Evolutionary conservation across 176 grass and related monocot genomes (phyloP).

Genomic region (Puya raimondii): DNA sequence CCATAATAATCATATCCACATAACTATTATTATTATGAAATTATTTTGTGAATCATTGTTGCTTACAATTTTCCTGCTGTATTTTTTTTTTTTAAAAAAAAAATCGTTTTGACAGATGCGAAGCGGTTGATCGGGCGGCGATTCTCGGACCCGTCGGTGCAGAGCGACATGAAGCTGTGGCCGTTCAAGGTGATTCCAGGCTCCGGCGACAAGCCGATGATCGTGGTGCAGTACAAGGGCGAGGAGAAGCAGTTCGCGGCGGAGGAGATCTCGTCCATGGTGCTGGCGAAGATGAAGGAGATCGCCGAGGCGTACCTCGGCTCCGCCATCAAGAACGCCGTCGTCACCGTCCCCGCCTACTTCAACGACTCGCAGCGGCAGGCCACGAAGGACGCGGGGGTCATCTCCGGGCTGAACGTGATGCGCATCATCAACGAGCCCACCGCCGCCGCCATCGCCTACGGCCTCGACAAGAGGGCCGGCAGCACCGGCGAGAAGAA

Average conservation of each 20-base stretch:
- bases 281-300: slow-evolving; percentile 84
- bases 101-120: slow-evolving; percentile 36
- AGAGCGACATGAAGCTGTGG: slow-evolving; percentile 86
- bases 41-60: not conserved
- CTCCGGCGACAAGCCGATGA: slow-evolving; percentile 79
- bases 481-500: slow-evolving; percentile 62
- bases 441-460: slow-evolving; percentile 70
- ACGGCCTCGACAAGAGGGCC: slow-evolving; percentile 84
- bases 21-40: no score
- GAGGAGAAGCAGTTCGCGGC: slow-evolving; percentile 81
- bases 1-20: no score
- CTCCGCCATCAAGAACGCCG: slow-evolving; percentile 72
- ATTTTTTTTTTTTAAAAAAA: no score
- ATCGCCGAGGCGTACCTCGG: slow-evolving; percentile 82
- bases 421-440: slow-evolving; percentile 90
- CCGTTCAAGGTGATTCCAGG: slow-evolving; percentile 80
- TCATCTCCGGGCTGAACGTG: slow-evolving; percentile 75
- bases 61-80: not conserved
- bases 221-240: slow-evolving; percentile 78
- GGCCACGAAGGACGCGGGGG: slow-evolving; percentile 78
- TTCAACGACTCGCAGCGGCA: slow-evolving; percentile 90
- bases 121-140: slow-evolving; percentile 80
- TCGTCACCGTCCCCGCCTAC: slow-evolving; percentile 78
- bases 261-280: slow-evolving; percentile 93
- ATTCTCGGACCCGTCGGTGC: slow-evolving; percentile 54